Evolutionary conservation across 768 basidiomycete species (phyloP).

Genomic region (Daedaleopsis sinensis): DNA sequence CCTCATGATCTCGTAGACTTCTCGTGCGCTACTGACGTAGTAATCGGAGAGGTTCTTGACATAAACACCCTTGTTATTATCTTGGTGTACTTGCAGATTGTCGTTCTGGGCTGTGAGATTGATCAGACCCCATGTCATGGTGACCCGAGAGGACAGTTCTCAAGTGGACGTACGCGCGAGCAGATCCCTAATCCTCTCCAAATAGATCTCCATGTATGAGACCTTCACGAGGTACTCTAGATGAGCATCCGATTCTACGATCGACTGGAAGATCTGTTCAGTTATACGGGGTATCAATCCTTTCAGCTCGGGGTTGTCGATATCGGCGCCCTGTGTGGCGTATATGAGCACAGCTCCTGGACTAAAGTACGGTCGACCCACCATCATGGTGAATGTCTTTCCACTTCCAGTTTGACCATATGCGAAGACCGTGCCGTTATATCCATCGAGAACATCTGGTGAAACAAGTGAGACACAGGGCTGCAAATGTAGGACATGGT

Average conservation of each 20-base stretch:
- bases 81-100: slow-evolving; percentile 97
- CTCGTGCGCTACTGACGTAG: slow-evolving; percentile 93
- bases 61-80: slow-evolving; percentile 96
- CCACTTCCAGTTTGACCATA: slow-evolving; percentile 89
- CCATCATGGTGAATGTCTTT: slow-evolving; percentile 99
- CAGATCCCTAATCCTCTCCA: slow-evolving; percentile 94
- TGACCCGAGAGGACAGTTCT: not conserved
- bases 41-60: slow-evolving; percentile 97
- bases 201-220: slow-evolving; percentile 99
- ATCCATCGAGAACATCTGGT: slow-evolving; percentile 95
- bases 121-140: not conserved
- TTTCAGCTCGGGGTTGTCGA: slow-evolving; percentile 90
- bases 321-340: slow-evolving; percentile 83
- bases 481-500: not conserved
- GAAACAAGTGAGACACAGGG: slow-evolving; percentile 2
- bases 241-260: slow-evolving; percentile 92
- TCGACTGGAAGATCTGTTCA: slow-evolving; percentile 98
- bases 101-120: slow-evolving; percentile 82
- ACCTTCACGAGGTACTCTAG: slow-evolving; percentile 99
- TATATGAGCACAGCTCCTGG: slow-evolving; percentile 19
- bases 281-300: slow-evolving; percentile 98
- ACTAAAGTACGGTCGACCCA: slow-evolving; percentile 34
- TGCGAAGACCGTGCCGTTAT: slow-evolving; percentile 95
- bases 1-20: slow-evolving; percentile 99
- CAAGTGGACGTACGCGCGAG: slow-evolving; percentile 76